Percentiles rank a stretch among this genome's conserved stretches.
Evolutionary conservation across 306 rosid species (phyloP).

Genomic region (Abrus pulchellus): DNA sequence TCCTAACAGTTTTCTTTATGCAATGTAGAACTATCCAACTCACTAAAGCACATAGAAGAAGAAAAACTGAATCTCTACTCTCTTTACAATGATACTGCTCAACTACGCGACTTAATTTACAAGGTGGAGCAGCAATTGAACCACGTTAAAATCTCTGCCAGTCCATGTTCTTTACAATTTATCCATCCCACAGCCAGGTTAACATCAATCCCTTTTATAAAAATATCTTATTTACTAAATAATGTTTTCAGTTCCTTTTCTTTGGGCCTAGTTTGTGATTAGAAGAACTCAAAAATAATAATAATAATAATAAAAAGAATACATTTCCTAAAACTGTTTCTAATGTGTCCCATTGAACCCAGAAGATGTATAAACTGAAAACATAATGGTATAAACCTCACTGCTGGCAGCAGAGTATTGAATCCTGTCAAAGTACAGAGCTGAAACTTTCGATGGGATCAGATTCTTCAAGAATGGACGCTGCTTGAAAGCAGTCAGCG

Average conservation of each 20-base stretch:
- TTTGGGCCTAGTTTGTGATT: constrained; percentile 47
- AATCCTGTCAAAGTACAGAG: constrained; percentile 60
- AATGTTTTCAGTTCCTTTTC: constrained; percentile 36
- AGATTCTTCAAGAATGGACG: constrained; percentile 91
- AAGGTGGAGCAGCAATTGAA: constrained; percentile 57
- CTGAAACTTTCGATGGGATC: constrained; percentile 85
- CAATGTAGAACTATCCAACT: constrained; percentile 27
- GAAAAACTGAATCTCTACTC: constrained; percentile 35
- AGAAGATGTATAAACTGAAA: constrained; percentile 18
- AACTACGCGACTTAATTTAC: constrained; percentile 51
- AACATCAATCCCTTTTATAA: not conserved
- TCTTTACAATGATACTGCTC: constrained; percentile 41
- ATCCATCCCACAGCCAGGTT: constrained; percentile 37
- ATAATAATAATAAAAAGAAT: constrained; percentile 4
- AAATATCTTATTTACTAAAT: constrained; percentile 40
- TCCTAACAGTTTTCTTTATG: constrained; percentile 19
- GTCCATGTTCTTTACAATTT: constrained; percentile 45
- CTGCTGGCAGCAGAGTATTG: constrained; percentile 7
- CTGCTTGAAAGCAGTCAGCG: constrained; percentile 94
- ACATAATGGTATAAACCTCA: constrained; percentile 27
- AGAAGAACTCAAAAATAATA: not conserved
- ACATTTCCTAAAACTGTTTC: constrained; percentile 39
- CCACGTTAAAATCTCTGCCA: constrained; percentile 36
- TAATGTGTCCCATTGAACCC: constrained; percentile 28
- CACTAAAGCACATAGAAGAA: constrained; percentile 8